These are phyloP conservation scores for Corchorus olitorius DNA, from an alignment of 345 rosid species.

Conservation along the genomic window DNA sequence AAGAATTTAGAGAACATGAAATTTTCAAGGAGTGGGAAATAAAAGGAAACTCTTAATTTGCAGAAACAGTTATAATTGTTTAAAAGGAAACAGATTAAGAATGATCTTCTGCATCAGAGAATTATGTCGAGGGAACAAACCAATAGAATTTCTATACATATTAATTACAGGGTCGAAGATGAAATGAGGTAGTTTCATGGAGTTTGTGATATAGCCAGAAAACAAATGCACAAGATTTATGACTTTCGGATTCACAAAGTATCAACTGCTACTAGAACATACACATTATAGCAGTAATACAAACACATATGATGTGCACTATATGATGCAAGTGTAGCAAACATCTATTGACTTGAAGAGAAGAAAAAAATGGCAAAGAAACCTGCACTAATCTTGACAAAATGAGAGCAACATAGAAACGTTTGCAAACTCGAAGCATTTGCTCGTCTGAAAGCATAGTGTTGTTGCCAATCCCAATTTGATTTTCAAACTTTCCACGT, in stretches of 20 bases:
- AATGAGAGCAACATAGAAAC: conserved; percentile 96
- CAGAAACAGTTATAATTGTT: not conserved
- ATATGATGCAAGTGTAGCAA: not conserved
- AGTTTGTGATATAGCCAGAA: not conserved
- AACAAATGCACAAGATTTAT: conserved; percentile 3
- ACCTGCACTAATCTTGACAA: conserved; percentile 96
- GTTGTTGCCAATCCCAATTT: conserved; percentile 40
- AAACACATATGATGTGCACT: not conserved
- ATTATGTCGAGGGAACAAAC: not conserved
- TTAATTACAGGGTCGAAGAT: conserved; percentile 8
- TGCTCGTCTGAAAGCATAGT: conserved; percentile 70
- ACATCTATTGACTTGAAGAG: conserved; percentile 1
- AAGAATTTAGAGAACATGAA: conserved; percentile 27
- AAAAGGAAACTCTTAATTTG: conserved; percentile 12
- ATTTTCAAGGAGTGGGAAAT: conserved; percentile 13
- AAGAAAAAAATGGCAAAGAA: conserved; percentile 19
- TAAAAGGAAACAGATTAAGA: not conserved
- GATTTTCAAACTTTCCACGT: conserved; percentile 45
- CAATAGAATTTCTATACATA: not conserved
- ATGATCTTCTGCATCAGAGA: not conserved
- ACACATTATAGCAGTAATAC: not conserved
- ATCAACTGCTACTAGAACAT: not conserved
- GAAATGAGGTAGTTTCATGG: not conserved
- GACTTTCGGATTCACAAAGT: not conserved
- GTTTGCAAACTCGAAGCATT: conserved; percentile 81